Conservation (phyloP, 805 yeast genomes). For the Lipomyces sp. region DNA sequence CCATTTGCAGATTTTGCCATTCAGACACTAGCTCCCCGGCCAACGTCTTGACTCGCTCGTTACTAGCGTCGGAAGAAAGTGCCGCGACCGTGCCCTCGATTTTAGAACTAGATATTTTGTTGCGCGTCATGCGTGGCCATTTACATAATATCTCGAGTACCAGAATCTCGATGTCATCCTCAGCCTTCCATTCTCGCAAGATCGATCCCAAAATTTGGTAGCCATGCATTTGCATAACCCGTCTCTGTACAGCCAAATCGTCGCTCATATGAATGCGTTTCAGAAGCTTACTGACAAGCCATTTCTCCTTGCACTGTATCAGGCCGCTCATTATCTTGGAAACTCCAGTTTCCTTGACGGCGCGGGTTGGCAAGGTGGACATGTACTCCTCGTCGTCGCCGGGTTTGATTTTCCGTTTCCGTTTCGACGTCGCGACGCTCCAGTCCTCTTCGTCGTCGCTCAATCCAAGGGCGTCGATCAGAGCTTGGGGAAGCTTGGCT, state of each 20-base stretch:
- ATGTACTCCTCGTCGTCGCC: constrained; percentile 57
- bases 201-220: constrained; percentile 70
- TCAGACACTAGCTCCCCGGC: constrained; percentile 51
- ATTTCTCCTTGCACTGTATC: constrained; percentile 67
- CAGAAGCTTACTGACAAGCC: constrained; percentile 63
- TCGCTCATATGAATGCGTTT: constrained; percentile 58
- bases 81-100: constrained; percentile 61
- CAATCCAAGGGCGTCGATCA: constrained; percentile 84
- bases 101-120: constrained; percentile 69
- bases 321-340: constrained; percentile 77
- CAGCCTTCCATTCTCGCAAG: constrained; percentile 43
- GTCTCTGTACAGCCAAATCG: constrained; percentile 51
- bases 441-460: constrained; percentile 59
- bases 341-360: constrained; percentile 57
- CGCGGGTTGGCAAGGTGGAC: constrained; percentile 51
- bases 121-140: constrained; percentile 75
- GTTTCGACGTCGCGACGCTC: constrained; percentile 46
- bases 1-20: constrained; percentile 76
- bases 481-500: constrained; percentile 71
- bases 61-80: constrained; percentile 37
- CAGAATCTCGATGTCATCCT: constrained; percentile 44
- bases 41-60: constrained; percentile 38
- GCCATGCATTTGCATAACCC: constrained; percentile 78
- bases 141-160: constrained; percentile 55
- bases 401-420: constrained; percentile 50